phyloP scores from a whole-genome alignment of 805 yeast genomes.

The Ascoidea tarda region DNA sequence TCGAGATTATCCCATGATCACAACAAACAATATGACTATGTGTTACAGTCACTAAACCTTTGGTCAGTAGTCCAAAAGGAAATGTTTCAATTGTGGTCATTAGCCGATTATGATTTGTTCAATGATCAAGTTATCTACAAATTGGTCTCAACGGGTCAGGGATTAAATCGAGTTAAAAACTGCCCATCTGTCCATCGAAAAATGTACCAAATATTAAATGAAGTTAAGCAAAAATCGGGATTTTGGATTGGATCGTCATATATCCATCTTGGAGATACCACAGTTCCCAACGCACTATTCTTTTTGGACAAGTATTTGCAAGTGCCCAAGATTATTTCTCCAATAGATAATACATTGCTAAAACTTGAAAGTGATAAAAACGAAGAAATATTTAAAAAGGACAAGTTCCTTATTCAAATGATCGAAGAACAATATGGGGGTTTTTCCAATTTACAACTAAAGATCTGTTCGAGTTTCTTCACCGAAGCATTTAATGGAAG shows the following conservation, averaged over 20 bases:
- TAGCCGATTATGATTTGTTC: constrained; percentile 61
- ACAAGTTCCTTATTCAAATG: constrained; percentile 32
- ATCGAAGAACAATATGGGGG: constrained; percentile 45
- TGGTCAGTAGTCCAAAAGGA: constrained; percentile 74
- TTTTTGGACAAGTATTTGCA: constrained; percentile 71
- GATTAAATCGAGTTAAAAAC: constrained; percentile 60
- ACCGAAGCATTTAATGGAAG: constrained; percentile 60
- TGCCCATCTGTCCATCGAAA: constrained; percentile 57
- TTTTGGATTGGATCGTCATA: constrained; percentile 74
- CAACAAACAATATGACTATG: constrained; percentile 59
- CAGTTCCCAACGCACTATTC: constrained; percentile 72
- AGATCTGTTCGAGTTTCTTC: constrained; percentile 31
- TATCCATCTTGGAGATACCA: constrained; percentile 70
- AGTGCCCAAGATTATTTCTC: constrained; percentile 64
- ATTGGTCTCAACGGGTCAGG: constrained; percentile 67
- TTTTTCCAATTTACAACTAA: constrained; percentile 35
- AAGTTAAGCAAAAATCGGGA: constrained; percentile 47
- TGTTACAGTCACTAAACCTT: constrained; percentile 54
- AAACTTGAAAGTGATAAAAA: constrained; percentile 30
- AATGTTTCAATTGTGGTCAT: constrained; percentile 63
- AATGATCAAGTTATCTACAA: constrained; percentile 36
- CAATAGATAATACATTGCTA: constrained; percentile 45
- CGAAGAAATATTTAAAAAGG: constrained; percentile 23
- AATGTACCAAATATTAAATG: constrained; percentile 56
- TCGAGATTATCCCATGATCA: constrained; percentile 66